These are phyloP conservation scores for Tubosaeta sp. DNA, from an alignment of 768 basidiomycete genomes.

Conservation along the genomic window DNA sequence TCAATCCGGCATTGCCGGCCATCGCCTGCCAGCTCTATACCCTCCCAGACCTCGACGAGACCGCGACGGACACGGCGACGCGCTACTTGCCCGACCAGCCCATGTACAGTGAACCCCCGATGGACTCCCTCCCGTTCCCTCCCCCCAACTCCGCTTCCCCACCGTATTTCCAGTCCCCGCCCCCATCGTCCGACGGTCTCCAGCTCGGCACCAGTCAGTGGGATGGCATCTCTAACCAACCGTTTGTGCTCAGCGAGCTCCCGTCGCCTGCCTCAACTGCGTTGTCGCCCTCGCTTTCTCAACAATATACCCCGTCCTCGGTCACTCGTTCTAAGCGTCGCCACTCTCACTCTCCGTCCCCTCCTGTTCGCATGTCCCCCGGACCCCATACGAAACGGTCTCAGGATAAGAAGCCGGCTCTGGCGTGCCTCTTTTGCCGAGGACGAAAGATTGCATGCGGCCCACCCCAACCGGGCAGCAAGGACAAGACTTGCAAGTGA, in stretches of 20 bases:
- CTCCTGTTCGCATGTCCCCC: conserved; percentile 20
- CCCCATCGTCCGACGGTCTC: conserved; percentile 10
- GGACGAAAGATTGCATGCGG: conserved; percentile 70
- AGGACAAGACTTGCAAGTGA: conserved; percentile 63
- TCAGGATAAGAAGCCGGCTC: conserved; percentile 51
- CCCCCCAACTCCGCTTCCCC: conserved; percentile 24
- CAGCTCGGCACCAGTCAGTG: conserved; percentile 10
- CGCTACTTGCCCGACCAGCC: not conserved
- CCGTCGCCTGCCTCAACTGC: conserved; percentile 3
- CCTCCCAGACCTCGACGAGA: conserved; percentile 13
- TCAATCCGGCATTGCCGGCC: conserved; percentile 10
- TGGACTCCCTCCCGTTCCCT: conserved; percentile 31
- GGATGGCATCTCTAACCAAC: conserved; percentile 18
- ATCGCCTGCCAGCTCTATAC: conserved; percentile 16
- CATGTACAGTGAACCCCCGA: conserved; percentile 22
- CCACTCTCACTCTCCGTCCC: conserved; percentile 27
- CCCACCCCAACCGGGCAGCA: conserved; percentile 48
- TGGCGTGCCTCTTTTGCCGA: conserved; percentile 64
- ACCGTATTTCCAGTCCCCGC: conserved; percentile 14
- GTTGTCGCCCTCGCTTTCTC: conserved; percentile 11
- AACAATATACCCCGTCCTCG: conserved; percentile 12
- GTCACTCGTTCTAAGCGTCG: conserved; percentile 17
- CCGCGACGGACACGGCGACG: not conserved
- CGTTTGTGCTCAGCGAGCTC: conserved; percentile 20
- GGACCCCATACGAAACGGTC: conserved; percentile 21